Percentiles rank a stretch among this genome's conserved stretches.
Evolutionary conservation across 192 early-diverging fungal genomes (phyloP).

Genomic region (Diversispora epigaea): DNA sequence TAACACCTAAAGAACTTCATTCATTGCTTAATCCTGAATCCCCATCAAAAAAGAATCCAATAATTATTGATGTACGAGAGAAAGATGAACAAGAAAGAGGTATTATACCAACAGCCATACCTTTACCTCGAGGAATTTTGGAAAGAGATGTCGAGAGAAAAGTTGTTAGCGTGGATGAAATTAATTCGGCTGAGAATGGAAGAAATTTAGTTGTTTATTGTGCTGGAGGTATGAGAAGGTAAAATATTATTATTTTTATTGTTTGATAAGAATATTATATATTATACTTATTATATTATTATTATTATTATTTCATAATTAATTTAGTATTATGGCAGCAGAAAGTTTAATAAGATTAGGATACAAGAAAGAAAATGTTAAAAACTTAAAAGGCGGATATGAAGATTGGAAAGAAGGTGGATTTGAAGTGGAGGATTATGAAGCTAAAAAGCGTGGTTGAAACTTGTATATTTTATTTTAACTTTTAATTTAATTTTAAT

Average conservation of each 20-base stretch:
- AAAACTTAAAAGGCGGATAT: conserved; percentile 51
- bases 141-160: conserved; percentile 50
- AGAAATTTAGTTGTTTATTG: conserved; percentile 54
- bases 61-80: conserved; percentile 55
- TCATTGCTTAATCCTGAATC: background rate
- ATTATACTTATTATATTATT: background rate
- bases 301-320: conserved; percentile 25
- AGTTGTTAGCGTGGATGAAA: conserved; percentile 41
- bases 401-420: conserved; percentile 52
- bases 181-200: conserved; percentile 41
- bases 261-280: background rate
- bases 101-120: conserved; percentile 51
- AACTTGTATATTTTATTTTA: too few species aligned
- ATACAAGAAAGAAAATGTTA: conserved; percentile 41
- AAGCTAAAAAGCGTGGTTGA: background rate
- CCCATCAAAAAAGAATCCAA: background rate
- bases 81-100: conserved; percentile 44
- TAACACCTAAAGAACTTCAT: conserved; percentile 22
- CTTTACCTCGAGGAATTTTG: conserved; percentile 47
- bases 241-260: background rate
- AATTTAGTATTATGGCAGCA: conserved; percentile 47
- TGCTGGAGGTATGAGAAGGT: conserved; percentile 48
- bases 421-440: conserved; percentile 42
- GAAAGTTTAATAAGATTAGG: conserved; percentile 51
- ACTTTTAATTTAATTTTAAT: too few species aligned